Evolutionary conservation across 1,139 yeast species (phyloP).

Genomic region (Magnusiomyces fungicola): DNA sequence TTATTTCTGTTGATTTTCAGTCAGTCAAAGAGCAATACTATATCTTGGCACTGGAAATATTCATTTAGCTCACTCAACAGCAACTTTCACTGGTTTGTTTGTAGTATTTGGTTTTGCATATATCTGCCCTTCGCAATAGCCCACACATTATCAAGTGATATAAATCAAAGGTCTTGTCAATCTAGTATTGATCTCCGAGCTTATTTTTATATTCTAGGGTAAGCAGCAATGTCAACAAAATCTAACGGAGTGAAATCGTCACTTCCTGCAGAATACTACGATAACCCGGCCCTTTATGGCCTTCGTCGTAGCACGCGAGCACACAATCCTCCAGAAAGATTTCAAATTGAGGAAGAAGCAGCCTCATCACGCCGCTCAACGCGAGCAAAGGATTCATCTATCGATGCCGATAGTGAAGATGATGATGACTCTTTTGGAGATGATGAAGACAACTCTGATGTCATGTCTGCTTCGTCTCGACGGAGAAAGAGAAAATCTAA

Average conservation of each 20-base stretch:
- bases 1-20: too few species aligned
- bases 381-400: conserved; percentile 19
- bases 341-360: conserved; percentile 36
- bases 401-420: conserved; percentile 20
- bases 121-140: too few species aligned
- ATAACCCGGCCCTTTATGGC: conserved; percentile 84
- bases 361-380: conserved; percentile 17
- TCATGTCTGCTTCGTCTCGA: conserved; percentile 8
- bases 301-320: conserved; percentile 81
- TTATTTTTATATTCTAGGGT: too few species aligned
- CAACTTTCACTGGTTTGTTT: too few species aligned
- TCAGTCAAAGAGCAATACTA: too few species aligned
- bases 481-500: conserved; percentile 15
- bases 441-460: conserved; percentile 6
- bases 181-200: too few species aligned
- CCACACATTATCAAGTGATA: too few species aligned
- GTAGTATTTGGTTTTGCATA: too few species aligned
- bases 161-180: too few species aligned
- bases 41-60: too few species aligned
- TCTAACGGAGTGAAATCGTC: conserved; percentile 3
- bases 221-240: conserved; percentile 6
- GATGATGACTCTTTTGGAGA: conserved; percentile 20
- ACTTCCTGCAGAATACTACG: conserved; percentile 12
- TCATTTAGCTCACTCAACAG: too few species aligned
- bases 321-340: conserved; percentile 43